A percentile compares a stretch with the other conserved stretches of the same genome.
Conservation (phyloP, 148 eudicot species). For the Spergularia marina region DNA sequence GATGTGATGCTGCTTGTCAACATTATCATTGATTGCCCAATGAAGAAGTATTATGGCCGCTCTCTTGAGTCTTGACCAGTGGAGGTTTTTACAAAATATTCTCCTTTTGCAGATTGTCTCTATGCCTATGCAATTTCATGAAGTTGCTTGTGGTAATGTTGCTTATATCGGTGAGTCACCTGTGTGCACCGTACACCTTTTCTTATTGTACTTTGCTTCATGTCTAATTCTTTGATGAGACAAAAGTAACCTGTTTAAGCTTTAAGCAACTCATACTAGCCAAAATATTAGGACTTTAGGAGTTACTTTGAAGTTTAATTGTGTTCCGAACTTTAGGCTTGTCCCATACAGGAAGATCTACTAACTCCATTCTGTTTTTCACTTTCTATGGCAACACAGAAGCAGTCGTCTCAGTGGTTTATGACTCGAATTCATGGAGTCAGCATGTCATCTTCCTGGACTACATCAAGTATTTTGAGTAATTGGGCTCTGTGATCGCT, state of each 20-base stretch:
- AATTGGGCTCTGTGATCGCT: constrained; percentile 33
- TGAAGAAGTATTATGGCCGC: neutral
- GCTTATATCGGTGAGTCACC: constrained; percentile 44
- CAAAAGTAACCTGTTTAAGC: neutral
- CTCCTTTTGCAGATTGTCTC: constrained; percentile 53
- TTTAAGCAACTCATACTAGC: neutral
- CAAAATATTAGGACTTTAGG: neutral
- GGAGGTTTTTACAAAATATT: constrained; percentile 6
- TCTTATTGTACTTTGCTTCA: neutral
- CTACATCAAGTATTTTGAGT: constrained; percentile 28
- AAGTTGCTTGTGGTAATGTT: constrained; percentile 31
- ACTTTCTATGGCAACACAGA: neutral
- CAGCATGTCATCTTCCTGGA: constrained; percentile 25
- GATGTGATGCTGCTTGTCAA: neutral
- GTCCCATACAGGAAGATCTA: neutral
- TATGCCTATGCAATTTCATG: constrained; percentile 74
- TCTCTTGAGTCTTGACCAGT: neutral
- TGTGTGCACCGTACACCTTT: neutral
- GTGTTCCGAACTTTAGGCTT: neutral
- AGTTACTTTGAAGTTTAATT: constrained; percentile 3
- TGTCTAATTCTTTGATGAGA: neutral
- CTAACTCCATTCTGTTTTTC: neutral
- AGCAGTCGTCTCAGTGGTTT: constrained; percentile 17
- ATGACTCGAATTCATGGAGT: constrained; percentile 24
- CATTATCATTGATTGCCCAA: neutral